phyloP scores from a whole-genome alignment of 371 early-diverging fungal genomes.

The Rhizopus arrhizus region DNA sequence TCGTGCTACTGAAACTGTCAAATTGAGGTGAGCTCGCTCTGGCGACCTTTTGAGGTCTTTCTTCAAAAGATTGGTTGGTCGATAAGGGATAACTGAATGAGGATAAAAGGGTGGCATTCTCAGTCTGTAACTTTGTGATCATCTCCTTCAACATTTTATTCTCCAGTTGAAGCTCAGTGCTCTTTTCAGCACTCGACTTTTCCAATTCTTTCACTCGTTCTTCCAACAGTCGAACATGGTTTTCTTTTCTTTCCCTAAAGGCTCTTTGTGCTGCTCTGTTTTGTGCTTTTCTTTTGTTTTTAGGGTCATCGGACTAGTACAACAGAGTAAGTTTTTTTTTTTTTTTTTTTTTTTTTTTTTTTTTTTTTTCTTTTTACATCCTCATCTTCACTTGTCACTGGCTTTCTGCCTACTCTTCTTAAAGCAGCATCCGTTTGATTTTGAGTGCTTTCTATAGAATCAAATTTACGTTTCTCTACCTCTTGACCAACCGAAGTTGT shows the following conservation, averaged over 20 bases:
- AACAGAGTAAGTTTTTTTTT: background rate
- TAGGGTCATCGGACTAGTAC: conserved; percentile 33
- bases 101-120: conserved; percentile 51
- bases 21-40: conserved; percentile 21
- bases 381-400: conserved; percentile 29
- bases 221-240: conserved; percentile 65
- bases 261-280: conserved; percentile 78
- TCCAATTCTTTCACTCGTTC: conserved; percentile 68
- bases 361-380: conserved; percentile 15
- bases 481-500: background rate
- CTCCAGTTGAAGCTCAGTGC: conserved; percentile 48
- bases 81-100: conserved; percentile 53
- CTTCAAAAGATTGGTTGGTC: background rate
- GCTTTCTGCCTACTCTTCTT: conserved; percentile 31
- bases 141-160: conserved; percentile 54
- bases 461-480: conserved; percentile 19
- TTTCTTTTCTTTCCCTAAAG: conserved; percentile 72
- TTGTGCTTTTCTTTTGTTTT: conserved; percentile 67
- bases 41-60: conserved; percentile 31
- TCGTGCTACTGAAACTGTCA: conserved; percentile 14
- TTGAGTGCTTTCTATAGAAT: background rate
- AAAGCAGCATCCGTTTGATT: conserved; percentile 2
- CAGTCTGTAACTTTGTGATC: conserved; percentile 46
- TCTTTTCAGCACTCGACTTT: conserved; percentile 34
- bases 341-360: background rate